A percentile compares a stretch with the other conserved stretches of the same genome.
Evolutionary conservation across 2,329 filamentous ascomycete genomes (phyloP).

Genomic region (Colletotrichum eremochloae): DNA sequence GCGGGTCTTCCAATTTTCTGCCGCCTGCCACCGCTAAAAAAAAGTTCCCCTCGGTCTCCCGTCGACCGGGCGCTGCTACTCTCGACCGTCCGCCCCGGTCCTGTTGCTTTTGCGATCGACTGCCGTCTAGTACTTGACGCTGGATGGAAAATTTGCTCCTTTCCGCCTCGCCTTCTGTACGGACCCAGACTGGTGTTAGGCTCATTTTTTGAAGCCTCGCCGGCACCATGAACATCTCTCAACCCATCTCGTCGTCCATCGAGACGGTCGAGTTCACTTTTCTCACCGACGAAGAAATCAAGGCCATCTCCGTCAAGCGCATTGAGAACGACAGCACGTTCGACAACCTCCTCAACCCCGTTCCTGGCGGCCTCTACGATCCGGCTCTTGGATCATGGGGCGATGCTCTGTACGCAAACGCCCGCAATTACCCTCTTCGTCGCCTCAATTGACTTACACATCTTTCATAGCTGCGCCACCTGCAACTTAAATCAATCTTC

Average conservation of each 20-base stretch:
- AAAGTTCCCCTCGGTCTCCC: constrained; percentile 43
- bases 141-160: constrained; percentile 37
- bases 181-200: constrained; percentile 28
- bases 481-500: constrained; percentile 85
- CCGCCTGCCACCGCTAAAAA: constrained; percentile 62
- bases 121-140: constrained; percentile 14
- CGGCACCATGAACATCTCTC: constrained; percentile 76
- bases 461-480: constrained; percentile 80
- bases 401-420: constrained; percentile 77
- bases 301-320: constrained; percentile 89
- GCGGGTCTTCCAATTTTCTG: constrained; percentile 52
- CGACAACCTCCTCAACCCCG: constrained; percentile 89
- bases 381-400: constrained; percentile 91
- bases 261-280: constrained; percentile 91
- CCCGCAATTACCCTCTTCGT: constrained; percentile 1
- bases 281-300: constrained; percentile 85
- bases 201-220: constrained; percentile 27
- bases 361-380: constrained; percentile 93
- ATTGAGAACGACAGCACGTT: constrained; percentile 97
- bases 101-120: constrained; percentile 32
- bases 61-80: constrained; percentile 3
- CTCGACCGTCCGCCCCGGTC: constrained; percentile 5
- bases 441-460: constrained; percentile 40
- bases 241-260: constrained; percentile 86
- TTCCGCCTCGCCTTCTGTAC: constrained; percentile 27